Conservation (phyloP, 108 stramenopile species). For the Phaeodactylum tricornutum region DNA sequence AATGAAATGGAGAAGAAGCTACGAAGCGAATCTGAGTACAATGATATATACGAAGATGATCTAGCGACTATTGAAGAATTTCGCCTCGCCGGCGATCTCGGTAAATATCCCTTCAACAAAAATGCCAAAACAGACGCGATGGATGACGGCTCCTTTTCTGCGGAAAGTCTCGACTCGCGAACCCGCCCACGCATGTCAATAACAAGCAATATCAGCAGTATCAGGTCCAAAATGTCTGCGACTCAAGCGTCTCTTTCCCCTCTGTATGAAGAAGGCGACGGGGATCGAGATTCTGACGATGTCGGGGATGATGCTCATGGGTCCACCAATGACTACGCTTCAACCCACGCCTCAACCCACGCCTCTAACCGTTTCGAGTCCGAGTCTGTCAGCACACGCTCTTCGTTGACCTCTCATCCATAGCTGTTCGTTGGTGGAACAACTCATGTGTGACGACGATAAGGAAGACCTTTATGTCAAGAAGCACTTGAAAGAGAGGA, state of each 20-base stretch:
- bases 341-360: too few relatives aligned
- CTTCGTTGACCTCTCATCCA: too few relatives aligned
- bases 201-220: background rate
- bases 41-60: conserved; percentile 68
- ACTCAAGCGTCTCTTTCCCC: background rate
- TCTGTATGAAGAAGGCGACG: background rate
- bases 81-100: background rate
- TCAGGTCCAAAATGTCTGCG: background rate
- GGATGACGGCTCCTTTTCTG: background rate
- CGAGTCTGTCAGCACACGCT: too few relatives aligned
- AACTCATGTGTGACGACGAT: too few relatives aligned
- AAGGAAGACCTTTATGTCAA: too few relatives aligned
- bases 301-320: background rate
- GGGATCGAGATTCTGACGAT: background rate
- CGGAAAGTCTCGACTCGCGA: background rate
- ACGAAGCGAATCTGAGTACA: conserved; percentile 50
- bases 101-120: background rate
- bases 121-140: background rate
- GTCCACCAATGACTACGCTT: too few relatives aligned
- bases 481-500: too few relatives aligned
- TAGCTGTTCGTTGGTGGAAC: too few relatives aligned
- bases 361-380: too few relatives aligned
- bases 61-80: conserved; percentile 24
- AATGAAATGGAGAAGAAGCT: conserved; percentile 47
- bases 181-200: background rate